Conservation (phyloP, 495 filamentous ascomycete genomes). For the Thozetella sp. region DNA sequence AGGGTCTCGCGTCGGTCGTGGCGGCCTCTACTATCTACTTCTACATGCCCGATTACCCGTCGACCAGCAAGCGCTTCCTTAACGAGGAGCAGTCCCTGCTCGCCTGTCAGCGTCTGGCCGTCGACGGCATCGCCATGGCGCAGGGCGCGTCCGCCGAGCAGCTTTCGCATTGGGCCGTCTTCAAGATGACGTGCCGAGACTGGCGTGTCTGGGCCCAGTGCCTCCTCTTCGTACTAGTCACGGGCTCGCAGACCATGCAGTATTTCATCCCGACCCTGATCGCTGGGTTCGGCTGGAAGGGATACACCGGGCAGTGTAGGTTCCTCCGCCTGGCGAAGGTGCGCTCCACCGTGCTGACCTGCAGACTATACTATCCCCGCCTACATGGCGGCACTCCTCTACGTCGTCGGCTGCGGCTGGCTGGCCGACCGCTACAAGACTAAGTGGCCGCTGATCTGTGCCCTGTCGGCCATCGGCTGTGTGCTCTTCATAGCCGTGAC, state of each 20-base stretch:
- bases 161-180: neutral
- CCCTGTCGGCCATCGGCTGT: neutral
- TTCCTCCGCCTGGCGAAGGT: no score
- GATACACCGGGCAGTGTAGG: neutral
- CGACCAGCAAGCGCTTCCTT: neutral
- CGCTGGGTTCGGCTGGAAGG: neutral
- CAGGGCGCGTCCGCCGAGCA: neutral
- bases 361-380: neutral
- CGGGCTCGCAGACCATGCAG: neutral
- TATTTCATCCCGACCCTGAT: slow-evolving; percentile 1
- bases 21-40: neutral
- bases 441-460: neutral
- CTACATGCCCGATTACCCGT: slow-evolving; percentile 1
- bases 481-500: neutral
- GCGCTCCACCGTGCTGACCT: no score
- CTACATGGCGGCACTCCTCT: neutral
- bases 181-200: neutral
- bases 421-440: neutral
- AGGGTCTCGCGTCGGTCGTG: neutral
- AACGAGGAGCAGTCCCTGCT: neutral
- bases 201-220: neutral
- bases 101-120: neutral
- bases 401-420: neutral
- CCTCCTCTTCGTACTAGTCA: neutral
- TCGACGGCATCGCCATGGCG: neutral